Evolutionary conservation across 768 basidiomycete species (phyloP).

Genomic region (Pisolithus microcarpus): DNA sequence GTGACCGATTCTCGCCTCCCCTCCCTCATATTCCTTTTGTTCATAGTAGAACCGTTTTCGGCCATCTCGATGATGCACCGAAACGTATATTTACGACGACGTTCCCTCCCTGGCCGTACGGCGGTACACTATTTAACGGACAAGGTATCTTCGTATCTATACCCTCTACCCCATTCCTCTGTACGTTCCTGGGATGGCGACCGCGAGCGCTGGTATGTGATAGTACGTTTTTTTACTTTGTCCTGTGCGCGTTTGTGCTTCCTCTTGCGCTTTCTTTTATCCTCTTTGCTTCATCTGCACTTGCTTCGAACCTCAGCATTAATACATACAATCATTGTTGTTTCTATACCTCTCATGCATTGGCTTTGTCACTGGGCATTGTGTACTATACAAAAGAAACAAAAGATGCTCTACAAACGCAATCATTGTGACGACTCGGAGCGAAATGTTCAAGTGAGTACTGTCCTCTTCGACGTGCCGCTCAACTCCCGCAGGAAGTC

Average conservation of each 20-base stretch:
- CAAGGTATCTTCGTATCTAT: conserved; percentile 21
- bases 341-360: conserved; percentile 28
- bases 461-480: too few species aligned
- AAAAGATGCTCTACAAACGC: conserved; percentile 12
- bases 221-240: conserved; percentile 13
- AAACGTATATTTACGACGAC: conserved; percentile 12
- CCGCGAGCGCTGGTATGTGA: not conserved
- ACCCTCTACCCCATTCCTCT: conserved; percentile 11
- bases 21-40: conserved; percentile 15
- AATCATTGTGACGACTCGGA: not conserved
- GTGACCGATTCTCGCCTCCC: conserved; percentile 31
- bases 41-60: conserved; percentile 16
- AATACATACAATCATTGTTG: conserved; percentile 29
- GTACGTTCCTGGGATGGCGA: conserved; percentile 1
- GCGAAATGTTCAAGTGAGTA: too few species aligned
- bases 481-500: too few species aligned
- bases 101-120: conserved; percentile 2
- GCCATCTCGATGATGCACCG: conserved; percentile 26
- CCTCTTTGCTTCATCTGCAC: conserved; percentile 24
- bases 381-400: conserved; percentile 27
- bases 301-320: conserved; percentile 9
- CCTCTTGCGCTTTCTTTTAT: conserved; percentile 15
- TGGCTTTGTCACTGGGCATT: conserved; percentile 27
- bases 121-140: conserved; percentile 25
- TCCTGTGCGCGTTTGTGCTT: conserved; percentile 14